Base-by-base conservation (phyloP, 2,329 filamentous ascomycete species). In the Arthroderma sp. region DNA sequence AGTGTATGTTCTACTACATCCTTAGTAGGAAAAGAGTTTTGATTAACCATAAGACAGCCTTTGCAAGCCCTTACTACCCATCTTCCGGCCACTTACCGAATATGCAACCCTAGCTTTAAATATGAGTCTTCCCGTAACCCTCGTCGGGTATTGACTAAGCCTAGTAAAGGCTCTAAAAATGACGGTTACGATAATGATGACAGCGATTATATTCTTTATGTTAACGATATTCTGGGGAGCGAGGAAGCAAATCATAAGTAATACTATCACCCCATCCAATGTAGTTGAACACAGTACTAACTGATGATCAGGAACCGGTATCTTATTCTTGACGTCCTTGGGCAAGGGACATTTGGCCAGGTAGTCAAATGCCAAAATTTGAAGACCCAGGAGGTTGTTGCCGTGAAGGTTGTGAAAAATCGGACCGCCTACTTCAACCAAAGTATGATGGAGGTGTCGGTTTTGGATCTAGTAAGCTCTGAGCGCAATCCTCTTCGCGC, bases 381-480 rank as follows among this genome's bases (percentile, higher is more conserved):
- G 56, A 95, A 94, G 68, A 96, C 91, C 0, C 88, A 95, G 62
- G 91, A 98, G 66, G 91, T 98, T 34, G 91, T 98, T 38, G 91
- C 91, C 3, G 91, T 98, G 54, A 98, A 98, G 68, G 91, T 98
- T 44, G 91, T 98, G 69, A 98, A 98, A 69, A 98, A 98, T 65
- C 81, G 89, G 57, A 98, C 91, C 1, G 91, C 91, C 33, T 98
- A 98, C 64, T 98, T 98, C 71, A 98, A 98, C 61, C 91, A 98
- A 65, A 96, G 91, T 64, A 98, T 98, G 91, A 98, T 98, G 91
- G 91, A 98, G 62, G 91, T 98, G 30, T 98, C 91, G 1, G 91
- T 98, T 27, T 73, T 98, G 47, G 91, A 98, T 64, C 62, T 98
- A 73, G 86, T 93, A 73, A 47, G 77, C 55, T 43, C 22, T 29